A percentile compares a stretch with the other conserved stretches of the same genome.
Evolutionary conservation across 2,329 filamentous ascomycete species (phyloP).

Genomic region (Paracamarosporium sp.): DNA sequence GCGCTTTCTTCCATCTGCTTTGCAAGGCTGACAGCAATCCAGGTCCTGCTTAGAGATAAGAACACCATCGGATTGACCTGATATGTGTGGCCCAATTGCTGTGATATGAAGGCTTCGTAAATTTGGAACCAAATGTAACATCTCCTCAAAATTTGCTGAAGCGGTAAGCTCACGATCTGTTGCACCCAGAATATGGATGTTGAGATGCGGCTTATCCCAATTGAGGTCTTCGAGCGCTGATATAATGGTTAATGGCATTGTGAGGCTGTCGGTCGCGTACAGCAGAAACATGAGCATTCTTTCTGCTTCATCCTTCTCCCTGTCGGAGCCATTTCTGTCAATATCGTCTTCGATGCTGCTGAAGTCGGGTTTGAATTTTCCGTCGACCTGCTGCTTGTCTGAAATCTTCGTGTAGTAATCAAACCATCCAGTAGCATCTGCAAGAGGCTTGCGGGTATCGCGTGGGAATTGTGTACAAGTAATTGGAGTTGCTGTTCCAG

Average conservation of each 20-base stretch:
- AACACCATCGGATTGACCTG: background rate
- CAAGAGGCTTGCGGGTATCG: constrained; percentile 11
- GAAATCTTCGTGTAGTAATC: constrained; percentile 26
- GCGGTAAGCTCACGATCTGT: constrained; percentile 25
- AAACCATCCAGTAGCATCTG: constrained; percentile 17
- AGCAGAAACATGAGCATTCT: constrained; percentile 25
- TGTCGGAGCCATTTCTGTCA: background rate
- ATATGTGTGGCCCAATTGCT: constrained; percentile 15
- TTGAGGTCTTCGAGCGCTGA: constrained; percentile 23
- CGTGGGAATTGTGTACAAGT: constrained; percentile 21
- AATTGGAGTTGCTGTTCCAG: constrained; percentile 18
- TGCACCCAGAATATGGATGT: constrained; percentile 21
- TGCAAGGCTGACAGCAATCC: constrained; percentile 20
- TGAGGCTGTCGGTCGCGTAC: constrained; percentile 22
- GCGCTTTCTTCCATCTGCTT: constrained; percentile 11
- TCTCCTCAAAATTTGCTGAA: constrained; percentile 22
- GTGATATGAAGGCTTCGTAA: constrained; percentile 18
- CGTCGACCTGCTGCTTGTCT: constrained; percentile 21
- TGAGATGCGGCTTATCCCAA: constrained; percentile 8
- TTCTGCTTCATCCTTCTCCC: constrained; percentile 18
- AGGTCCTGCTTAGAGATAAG: constrained; percentile 14
- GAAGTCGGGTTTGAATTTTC: constrained; percentile 20
- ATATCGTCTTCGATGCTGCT: constrained; percentile 5
- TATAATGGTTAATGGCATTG: constrained; percentile 25
- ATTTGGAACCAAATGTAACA: constrained; percentile 20